phyloP scores from a whole-genome alignment of 2,329 filamentous ascomycete genomes.

The Xylaria arbuscula region DNA sequence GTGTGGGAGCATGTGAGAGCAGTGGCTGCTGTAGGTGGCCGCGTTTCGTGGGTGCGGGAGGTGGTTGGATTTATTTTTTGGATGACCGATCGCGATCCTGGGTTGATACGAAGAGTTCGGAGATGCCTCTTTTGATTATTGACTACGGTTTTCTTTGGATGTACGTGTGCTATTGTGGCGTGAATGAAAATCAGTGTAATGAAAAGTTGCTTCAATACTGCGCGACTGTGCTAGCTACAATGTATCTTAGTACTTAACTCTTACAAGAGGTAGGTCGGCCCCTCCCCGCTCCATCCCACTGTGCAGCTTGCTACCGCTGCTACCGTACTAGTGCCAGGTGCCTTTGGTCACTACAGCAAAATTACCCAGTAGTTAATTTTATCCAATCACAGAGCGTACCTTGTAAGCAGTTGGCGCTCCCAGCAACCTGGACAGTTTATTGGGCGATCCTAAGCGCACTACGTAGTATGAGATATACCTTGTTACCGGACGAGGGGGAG shows the following conservation, averaged over 20 bases:
- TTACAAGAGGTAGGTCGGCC: background rate
- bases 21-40: background rate
- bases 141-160: background rate
- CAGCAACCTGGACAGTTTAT: slow-evolving; percentile 12
- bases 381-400: slow-evolving; percentile 9
- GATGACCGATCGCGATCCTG: background rate
- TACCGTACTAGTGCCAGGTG: too few species aligned
- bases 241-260: background rate
- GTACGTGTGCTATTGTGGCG: background rate
- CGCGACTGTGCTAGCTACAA: background rate
- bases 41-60: slow-evolving; percentile 20
- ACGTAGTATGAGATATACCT: background rate
- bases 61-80: background rate
- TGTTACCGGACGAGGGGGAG: slow-evolving; percentile 16
- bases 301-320: too few species aligned
- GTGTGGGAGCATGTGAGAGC: background rate
- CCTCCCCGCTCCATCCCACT: background rate
- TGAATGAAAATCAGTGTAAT: background rate
- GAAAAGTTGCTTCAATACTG: background rate
- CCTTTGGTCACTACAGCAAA: slow-evolving; percentile 16
- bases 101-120: background rate
- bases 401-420: slow-evolving; percentile 19
- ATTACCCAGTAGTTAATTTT: background rate
- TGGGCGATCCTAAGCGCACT: slow-evolving; percentile 20
- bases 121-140: background rate